Conservation (phyloP, 345 rosid genomes). For the Camelina laxa region DNA sequence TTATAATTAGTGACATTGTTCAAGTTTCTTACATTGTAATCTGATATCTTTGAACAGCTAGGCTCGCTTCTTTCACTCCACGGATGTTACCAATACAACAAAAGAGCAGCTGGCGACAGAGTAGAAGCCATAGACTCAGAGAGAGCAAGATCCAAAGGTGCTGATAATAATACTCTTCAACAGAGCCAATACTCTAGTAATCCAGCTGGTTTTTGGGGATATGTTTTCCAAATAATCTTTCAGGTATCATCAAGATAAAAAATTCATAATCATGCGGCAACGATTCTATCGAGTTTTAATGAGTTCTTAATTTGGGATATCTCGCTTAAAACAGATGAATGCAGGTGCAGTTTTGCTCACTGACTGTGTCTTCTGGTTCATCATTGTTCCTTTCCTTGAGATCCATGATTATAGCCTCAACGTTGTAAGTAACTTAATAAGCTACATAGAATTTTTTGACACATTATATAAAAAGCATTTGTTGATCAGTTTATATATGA, state of each 20-base stretch:
- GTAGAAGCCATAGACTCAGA: constrained; percentile 74
- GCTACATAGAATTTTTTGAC: neutral
- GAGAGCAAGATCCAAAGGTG: constrained; percentile 56
- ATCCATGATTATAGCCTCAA: constrained; percentile 71
- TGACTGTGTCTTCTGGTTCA: constrained; percentile 93
- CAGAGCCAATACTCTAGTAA: constrained; percentile 46
- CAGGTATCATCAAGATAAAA: constrained; percentile 58
- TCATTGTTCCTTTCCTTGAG: constrained; percentile 87
- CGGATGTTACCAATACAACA: constrained; percentile 78
- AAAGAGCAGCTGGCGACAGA: constrained; percentile 64
- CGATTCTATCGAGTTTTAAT: neutral
- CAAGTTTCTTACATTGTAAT: constrained; percentile 31
- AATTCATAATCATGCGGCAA: neutral
- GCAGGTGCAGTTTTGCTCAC: constrained; percentile 99
- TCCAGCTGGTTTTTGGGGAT: constrained; percentile 67
- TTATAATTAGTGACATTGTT: constrained; percentile 5
- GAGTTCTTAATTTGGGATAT: constrained; percentile 25
- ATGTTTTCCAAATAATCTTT: constrained; percentile 77
- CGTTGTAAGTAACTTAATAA: constrained; percentile 57
- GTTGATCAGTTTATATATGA: neutral
- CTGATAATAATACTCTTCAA: constrained; percentile 31
- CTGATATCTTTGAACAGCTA: constrained; percentile 50
- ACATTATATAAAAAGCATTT: neutral
- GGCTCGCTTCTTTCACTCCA: constrained; percentile 72
- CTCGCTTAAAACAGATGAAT: constrained; percentile 64